Evolutionary conservation across 306 rosid genomes (phyloP), one percentile per base, ranked within the genome.

Genomic region (Quercus robur): DNA sequence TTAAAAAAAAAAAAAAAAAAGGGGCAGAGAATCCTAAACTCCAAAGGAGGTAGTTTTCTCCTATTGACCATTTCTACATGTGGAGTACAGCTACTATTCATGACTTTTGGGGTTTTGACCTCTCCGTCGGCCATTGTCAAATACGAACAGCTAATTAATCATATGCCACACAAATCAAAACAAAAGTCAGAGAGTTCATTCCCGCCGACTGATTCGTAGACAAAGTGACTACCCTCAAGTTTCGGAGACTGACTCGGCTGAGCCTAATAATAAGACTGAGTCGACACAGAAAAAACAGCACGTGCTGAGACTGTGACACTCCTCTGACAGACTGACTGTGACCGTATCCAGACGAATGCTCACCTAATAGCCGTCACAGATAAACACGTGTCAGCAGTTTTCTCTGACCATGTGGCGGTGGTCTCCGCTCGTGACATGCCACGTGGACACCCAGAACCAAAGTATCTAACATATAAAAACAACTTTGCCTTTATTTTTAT

Each of bases 401-500:
- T 25, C 2, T 66, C 51, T 26, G 80, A 83, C 92, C 83, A 81
- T 17, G 75, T 79, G 84, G 79, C 33, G 0, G 2, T 9, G 51
- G 25, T 25, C 4, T 3, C 10, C 9, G 17, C 76, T 28, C 8
- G 68, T 62, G 31, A n/a, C 31, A 0, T 26, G 74, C 83, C 85
- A 75, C 85, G 81, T 79, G 83, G 35, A 9, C 21, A 18, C 67
- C 23, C 61, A 49, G 31, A 28, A 10, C 21, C 72, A 80, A 81
- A 81, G 88, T 83, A 85, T 87, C 81, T 74, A 10, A 63, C 89
- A 86, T 2, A 76, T 81, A 87, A 87, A 74, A 56, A 81, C 86
- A 26, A 62, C 14, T 55, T 21, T 0, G 3, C 12, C 11, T 58
- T 58, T 21, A 3, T 58, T 3, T 20, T 1, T 58, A 25, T 58